Base-by-base conservation (phyloP, 2,329 filamentous ascomycete genomes). In the Balansia obtecta region DNA sequence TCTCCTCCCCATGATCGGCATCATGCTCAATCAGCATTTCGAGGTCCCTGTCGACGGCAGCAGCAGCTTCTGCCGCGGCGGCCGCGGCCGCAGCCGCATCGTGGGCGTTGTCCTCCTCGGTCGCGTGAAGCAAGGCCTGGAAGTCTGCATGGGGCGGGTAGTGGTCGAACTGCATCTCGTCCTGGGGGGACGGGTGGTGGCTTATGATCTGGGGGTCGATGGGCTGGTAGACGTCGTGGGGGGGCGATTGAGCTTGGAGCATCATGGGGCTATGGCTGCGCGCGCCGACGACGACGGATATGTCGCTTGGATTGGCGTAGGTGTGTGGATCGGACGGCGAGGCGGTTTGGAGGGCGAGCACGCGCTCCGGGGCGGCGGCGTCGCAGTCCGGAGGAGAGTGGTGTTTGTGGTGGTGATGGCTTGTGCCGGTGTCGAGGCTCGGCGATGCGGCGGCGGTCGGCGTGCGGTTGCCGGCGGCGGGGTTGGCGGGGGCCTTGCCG, bases 181-280 rank as follows among this genome's bases (percentile, higher is more conserved):
- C 59, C 41, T 52, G 50, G 38, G 32, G 49, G 45, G 37, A 13
- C 18, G 45, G 55, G 27, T 67, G 61, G 37, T 63, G 60, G 22
- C 65, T 72, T 56, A 79, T 79, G 49, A 80, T 79, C 56, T 76
- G 75, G n/a, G 77, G 76, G 58, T 80, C 76, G 61, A 80, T 79
- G 27, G 76, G 77, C 49, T 78, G 74, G 59, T 75, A 76, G 22
- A 62, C 54, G 33, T 58, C 53, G 33, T 56, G 58, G 27, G 57
- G 52, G 45, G 49, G 15, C 16, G 61, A 59, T 45, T 61, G 61
- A 34, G 57, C 63, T 15, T 68, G 65, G 12, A 67, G 53, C 59
- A 65, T 57, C 59, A 65, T 57, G 52, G 63, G 58, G 45, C 67
- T 63, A 45, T 70, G 65, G 15, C 52, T 44, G 27, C 52, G 57